Base-by-base conservation (phyloP, 2,329 filamentous ascomycete species). In the Sporothrix pseudoabietina region DNA sequence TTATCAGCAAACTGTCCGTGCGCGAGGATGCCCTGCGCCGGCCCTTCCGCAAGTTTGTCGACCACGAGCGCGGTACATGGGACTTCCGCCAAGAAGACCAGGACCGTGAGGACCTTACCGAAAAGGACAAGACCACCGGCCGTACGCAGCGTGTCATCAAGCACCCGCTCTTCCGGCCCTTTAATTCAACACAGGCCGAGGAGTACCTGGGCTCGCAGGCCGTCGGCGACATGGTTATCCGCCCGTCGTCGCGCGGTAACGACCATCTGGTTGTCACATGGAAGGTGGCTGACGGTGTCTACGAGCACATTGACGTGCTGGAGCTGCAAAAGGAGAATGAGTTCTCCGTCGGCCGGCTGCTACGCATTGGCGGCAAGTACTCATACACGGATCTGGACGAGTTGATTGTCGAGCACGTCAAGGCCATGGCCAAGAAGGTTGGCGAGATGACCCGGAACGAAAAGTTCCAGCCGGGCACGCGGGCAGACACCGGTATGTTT, bases 321-420 rank as follows among this genome's bases (percentile, higher is more conserved):
- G 96, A 99, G 83, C 87, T 99, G 79, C 93, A 97, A 82, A 99
- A 99, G 83, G 94, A 97, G 76, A 98, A 94, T 75, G 95, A 98
- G 80, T 98, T 98, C 81, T 94, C 94, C 0, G 91, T 98, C 3
- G 96, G 96, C 75, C 91, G 91, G 78, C 90, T 91, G 57, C 87
- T 99, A 71, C 92, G 93, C 76, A 93, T 99, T 71, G 92, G 90
- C 47, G 92, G 93, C 77, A 95, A 94, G 81, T 94, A 94, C 82
- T 95, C 89, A 8, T 99, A 99, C 84, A 94, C 90, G 75, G 96
- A 99, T 90, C 86, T 99, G 75, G 96, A 99, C 83, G 96, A 99
- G 81, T 83, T 99, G 84, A 98, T 99, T 77, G 94, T 97, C 80
- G 92, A 96, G 79, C 96, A 99, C 80, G 93, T 99, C 80, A 96